Percentiles rank a stretch among this genome's conserved stretches.
Evolutionary conservation across 495 filamentous ascomycete genomes (phyloP).

Genomic region (Daldinia bambusicola): DNA sequence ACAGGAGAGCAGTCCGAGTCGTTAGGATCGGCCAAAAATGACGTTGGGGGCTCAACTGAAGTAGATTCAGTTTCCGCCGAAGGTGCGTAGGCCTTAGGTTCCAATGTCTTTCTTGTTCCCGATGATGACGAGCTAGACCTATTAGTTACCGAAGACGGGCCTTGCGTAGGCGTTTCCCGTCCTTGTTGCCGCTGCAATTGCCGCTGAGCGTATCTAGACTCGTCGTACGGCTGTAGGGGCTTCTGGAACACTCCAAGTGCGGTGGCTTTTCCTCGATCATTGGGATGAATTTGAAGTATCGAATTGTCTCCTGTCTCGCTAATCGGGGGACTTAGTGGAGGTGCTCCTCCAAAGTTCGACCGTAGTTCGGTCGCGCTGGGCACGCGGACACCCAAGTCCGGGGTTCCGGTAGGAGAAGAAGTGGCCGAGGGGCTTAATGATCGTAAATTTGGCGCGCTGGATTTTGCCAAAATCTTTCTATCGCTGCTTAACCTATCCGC

Average conservation of each 20-base stretch:
- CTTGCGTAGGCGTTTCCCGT: conserved; percentile 59
- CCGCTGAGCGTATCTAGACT: conserved; percentile 83
- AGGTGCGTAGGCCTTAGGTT: conserved; percentile 29
- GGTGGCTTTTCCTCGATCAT: conserved; percentile 86
- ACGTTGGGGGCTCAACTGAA: conserved; percentile 51
- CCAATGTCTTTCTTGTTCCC: conserved; percentile 37
- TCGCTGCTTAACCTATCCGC: conserved; percentile 50
- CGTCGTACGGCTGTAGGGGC: conserved; percentile 78
- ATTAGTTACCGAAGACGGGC: conserved; percentile 37
- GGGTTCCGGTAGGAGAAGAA: conserved; percentile 43
- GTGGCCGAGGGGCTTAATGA: conserved; percentile 53
- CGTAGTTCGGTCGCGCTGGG: conserved; percentile 52
- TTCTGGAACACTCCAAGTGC: conserved; percentile 87
- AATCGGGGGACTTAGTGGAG: conserved; percentile 77
- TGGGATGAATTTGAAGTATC: conserved; percentile 72
- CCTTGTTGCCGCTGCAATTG: conserved; percentile 82
- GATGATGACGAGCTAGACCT: conserved; percentile 51
- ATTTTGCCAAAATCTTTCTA: conserved; percentile 54
- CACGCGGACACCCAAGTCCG: conserved; percentile 47
- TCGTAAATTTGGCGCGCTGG: conserved; percentile 61
- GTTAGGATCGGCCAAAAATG: conserved; percentile 51
- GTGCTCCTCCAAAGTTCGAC: conserved; percentile 60
- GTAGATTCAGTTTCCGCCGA: conserved; percentile 24
- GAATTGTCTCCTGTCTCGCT: conserved; percentile 73
- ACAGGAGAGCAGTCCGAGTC: conserved; percentile 46